Base-by-base conservation (phyloP, 139 green algal species). In the Edaphochlamys debaryana region DNA sequence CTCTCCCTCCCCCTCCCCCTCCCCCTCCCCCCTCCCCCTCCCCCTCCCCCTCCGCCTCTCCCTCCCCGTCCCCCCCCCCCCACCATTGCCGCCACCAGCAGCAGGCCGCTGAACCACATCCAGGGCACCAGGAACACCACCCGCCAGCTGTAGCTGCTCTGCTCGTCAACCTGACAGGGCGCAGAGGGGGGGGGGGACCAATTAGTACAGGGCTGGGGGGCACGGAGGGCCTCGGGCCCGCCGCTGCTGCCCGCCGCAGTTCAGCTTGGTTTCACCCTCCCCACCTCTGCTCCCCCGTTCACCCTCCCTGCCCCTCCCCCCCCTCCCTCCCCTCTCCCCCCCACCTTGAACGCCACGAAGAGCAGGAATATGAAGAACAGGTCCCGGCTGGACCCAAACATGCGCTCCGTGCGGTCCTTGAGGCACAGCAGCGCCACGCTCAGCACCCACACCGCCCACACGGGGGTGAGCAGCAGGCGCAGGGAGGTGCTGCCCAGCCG, bases 121-220 rank as follows among this genome's bases (percentile, higher is more conserved):
- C 89, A 93, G 4, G 91, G 91, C 29, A 94, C 83, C 48, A 94
- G 85, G 82, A 94, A 93, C 45, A 92, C 87, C 29, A 94, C 54
- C 29, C 71, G 76, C 91, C 91, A 94, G 15, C 88, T 89, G 71
- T 88, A 91, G 62, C 17, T 60, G 52, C 69, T 87, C 38, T 83
- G 19, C 5, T 84, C 79, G 66, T 94, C 91, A 73, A 94, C 79
- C 86, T 90, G 78, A 1, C 22, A 71, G 58, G 27, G 58, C 27
- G 27, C 27, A 3, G 58, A 29, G 27, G 56, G 54, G 23, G 56
- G 37, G 36, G 68, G 68, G 27, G n/a, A n/a, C n/a, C n/a, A n/a
- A 52, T n/a, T n/a, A n/a, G n/a, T n/a, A n/a, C n/a, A n/a, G n/a
- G n/a, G n/a, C n/a, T n/a, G n/a, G n/a, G n/a, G n/a, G n/a, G n/a